A percentile compares a stretch with the other conserved stretches of the same genome.
phyloP scores from a whole-genome alignment of 1,284 basidiomycete genomes.

The Sanghuangporus sanghuang region DNA sequence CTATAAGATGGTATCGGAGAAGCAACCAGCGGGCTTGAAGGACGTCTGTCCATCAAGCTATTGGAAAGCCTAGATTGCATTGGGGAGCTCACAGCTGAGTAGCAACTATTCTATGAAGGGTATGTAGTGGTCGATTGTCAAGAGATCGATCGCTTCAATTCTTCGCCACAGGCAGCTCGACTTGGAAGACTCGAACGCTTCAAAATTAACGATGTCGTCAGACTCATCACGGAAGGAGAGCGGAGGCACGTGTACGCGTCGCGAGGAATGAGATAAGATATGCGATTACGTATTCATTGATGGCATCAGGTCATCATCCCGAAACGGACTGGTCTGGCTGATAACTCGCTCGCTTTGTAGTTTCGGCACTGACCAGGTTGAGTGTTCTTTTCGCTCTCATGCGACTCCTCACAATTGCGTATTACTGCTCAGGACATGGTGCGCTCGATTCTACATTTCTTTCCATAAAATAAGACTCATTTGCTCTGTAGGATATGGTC shows the following conservation, averaged over 20 bases:
- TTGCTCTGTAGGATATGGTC: conserved; percentile 51
- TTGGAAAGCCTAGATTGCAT: conserved; percentile 14
- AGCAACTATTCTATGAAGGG: background rate
- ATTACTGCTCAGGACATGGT: conserved; percentile 75
- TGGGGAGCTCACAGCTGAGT: conserved; percentile 18
- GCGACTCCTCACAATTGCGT: conserved; percentile 38
- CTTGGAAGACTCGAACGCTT: background rate
- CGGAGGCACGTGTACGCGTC: background rate
- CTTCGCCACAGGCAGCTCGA: background rate
- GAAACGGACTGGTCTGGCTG: background rate
- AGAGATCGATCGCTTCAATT: background rate
- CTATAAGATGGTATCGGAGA: conserved; percentile 10
- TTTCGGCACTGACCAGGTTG: background rate
- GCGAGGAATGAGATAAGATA: background rate
- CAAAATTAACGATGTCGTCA: background rate
- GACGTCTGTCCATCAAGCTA: conserved; percentile 9
- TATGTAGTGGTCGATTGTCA: background rate
- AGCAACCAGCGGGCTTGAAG: conserved; percentile 11
- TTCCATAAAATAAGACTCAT: background rate
- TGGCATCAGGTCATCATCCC: background rate
- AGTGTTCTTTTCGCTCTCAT: background rate
- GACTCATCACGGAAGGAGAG: background rate
- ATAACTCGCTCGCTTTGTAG: background rate
- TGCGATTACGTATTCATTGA: background rate
- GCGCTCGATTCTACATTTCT: conserved; percentile 16